Conservation (phyloP, 352 stramenopile species). For the Phytopythium montanum region DNA sequence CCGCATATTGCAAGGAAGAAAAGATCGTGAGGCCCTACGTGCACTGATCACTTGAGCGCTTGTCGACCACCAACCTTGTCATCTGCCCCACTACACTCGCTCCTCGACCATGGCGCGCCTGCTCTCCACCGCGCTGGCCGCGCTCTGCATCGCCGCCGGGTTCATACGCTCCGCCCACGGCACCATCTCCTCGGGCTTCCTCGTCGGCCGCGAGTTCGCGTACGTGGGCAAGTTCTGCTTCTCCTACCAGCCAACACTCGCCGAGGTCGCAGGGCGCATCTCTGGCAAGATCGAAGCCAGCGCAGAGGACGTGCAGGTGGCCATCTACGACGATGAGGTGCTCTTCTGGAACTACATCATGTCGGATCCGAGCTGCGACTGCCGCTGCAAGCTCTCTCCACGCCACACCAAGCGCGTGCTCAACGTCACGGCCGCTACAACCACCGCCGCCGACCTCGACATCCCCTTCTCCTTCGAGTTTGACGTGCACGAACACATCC, state of each 20-base stretch:
- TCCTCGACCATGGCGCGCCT: background rate
- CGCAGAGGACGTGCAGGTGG: slow-evolving; percentile 54
- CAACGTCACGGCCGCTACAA: slow-evolving; percentile 50
- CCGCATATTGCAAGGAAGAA: no score
- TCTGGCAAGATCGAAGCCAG: slow-evolving; percentile 60
- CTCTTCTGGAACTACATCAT: slow-evolving; percentile 82
- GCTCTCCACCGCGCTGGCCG: background rate
- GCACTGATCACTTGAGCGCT: background rate
- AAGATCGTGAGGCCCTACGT: no score
- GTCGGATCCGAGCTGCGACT: slow-evolving; percentile 52
- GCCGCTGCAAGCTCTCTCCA: slow-evolving; percentile 65
- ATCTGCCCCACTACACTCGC: background rate
- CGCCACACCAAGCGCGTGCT: slow-evolving; percentile 66
- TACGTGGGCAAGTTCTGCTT: slow-evolving; percentile 86
- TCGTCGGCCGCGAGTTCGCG: slow-evolving; percentile 65
- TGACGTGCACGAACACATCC: slow-evolving; percentile 60
- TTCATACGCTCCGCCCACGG: slow-evolving; percentile 9
- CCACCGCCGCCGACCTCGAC: slow-evolving; percentile 31
- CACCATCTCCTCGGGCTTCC: slow-evolving; percentile 56
- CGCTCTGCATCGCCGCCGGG: background rate
- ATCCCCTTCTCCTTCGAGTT: slow-evolving; percentile 60
- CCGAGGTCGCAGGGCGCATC: slow-evolving; percentile 60
- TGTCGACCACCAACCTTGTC: background rate
- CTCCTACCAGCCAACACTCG: slow-evolving; percentile 49
- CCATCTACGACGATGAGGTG: slow-evolving; percentile 77